Evolutionary conservation across 371 early-diverging fungal genomes (phyloP).

Genomic region (Rhizopus microsporus): DNA sequence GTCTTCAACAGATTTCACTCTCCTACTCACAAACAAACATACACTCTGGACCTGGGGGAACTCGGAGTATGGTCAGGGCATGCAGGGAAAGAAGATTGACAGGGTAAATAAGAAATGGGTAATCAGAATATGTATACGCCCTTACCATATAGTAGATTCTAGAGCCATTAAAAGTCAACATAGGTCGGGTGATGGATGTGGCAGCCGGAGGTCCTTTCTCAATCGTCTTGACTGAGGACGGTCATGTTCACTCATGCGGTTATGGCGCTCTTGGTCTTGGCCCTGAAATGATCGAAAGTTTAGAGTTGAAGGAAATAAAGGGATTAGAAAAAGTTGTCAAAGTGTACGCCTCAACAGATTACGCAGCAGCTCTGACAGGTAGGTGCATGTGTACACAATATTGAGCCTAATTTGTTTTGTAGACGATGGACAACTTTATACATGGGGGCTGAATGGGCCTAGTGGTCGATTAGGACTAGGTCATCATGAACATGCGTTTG

Average conservation of each 20-base stretch:
- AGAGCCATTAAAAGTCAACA: conserved; percentile 51
- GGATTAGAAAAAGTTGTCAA: conserved; percentile 34
- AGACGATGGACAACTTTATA: conserved; percentile 48
- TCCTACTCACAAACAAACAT: conserved; percentile 57
- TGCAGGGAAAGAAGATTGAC: conserved; percentile 71
- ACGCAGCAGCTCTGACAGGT: conserved; percentile 64
- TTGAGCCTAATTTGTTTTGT: neutral
- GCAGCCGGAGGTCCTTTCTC: conserved; percentile 80
- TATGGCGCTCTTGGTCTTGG: conserved; percentile 76
- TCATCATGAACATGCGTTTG: conserved; percentile 45
- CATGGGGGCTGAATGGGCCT: conserved; percentile 62
- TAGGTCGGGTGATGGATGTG: conserved; percentile 46
- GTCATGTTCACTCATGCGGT: conserved; percentile 70
- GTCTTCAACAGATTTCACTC: conserved; percentile 72
- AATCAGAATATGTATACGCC: neutral
- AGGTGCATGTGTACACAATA: conserved; percentile 3
- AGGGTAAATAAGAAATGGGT: conserved; percentile 44
- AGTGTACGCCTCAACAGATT: conserved; percentile 61
- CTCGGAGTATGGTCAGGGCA: conserved; percentile 81
- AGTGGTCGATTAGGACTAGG: conserved; percentile 58
- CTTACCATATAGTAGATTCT: conserved; percentile 47
- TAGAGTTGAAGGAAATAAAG: conserved; percentile 42
- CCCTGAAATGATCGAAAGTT: conserved; percentile 42
- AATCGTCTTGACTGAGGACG: conserved; percentile 59
- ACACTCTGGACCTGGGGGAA: conserved; percentile 80